Evolutionary conservation across 2,329 filamentous ascomycete genomes (phyloP), one percentile per base, ranked within the genome.

Genomic region (Paraphaeosphaeria minitans): DNA sequence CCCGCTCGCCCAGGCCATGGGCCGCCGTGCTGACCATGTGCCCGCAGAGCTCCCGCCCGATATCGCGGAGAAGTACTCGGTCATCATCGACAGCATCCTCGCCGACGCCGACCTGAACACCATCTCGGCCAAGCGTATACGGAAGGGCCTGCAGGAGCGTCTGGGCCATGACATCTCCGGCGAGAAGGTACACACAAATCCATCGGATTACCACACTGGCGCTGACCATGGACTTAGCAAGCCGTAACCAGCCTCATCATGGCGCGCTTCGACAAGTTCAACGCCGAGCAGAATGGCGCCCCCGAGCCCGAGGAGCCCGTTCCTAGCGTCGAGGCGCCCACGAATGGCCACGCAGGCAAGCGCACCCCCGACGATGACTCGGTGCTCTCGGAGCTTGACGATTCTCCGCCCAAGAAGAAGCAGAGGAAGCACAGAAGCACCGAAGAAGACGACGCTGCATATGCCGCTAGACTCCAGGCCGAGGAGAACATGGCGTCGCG

Each of bases 401-500:
- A 76, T 19, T 70, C 78, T 4, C 80, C 80, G 27, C 78, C 80
- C 1, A 82, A 81, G 70, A 80, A 79, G 66, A 81, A 79, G 66
- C 72, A 89, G 74, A 92, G 92, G 79, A 89, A 89, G 77, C 80
- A 78, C 66, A 88, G 88, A 72, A 84, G 85, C 45, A 84, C 86
- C 29, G 80, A 85, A 65, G 92, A 96, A 64, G 89, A 91, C 33
- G 95, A 99, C 77, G 95, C 94, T 35, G 87, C 90, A 46, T 86
- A 94, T 61, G 95, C 95, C 0, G 93, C 93, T 16, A 87, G 90
- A 75, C 83, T 99, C 37, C 95, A 99, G 78, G 94, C 93, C 0
- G 91, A 98, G 76, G 92, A 97, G 79, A 96, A 98, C 77, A 84
- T 87, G 65, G 59, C 79, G 51, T 81, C 80, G 2, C 82, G 87